Base-by-base conservation (phyloP, 176 grass and related monocot species). In the Oryza nivara region DNA sequence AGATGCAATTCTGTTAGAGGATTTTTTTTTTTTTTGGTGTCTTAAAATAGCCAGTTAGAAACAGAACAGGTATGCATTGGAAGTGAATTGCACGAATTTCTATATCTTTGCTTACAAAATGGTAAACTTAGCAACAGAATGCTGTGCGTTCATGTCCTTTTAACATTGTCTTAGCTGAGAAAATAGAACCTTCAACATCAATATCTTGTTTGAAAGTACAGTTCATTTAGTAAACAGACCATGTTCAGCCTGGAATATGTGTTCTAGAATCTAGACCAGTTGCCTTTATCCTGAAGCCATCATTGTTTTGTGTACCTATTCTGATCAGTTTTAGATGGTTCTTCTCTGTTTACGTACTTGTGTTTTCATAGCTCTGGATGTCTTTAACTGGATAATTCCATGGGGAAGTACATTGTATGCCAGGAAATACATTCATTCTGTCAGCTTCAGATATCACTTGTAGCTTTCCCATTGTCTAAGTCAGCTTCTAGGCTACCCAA, bases 281-380 rank as follows among this genome's bases (percentile, higher is more conserved):
- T 65, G 1, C 20, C 3, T 6, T 36, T 74, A 47, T 14, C 82
- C 75, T 73, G 14, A 52, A 83, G 2, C 44, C 17, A 43, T 77
- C 43, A 22, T 88, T 84, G 12, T 84, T 44, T 65, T 34, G 23
- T 12, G 19, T 84, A 15, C 26, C 0, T 67, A 26, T 74, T 13
- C 8, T 76, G 25, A 26, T 84, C 76, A 60, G 26, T 73, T 73
- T 79, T 88, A 19, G 35, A 47, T 65, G 41, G 1, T 13, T 46
- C 20, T 2, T 80, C 4, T 68, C 7, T 74, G 45, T 34, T 25
- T n/a, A 26, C 5, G 30, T 80, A 28, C 46, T 51, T 63, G 4
- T 9, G 45, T 81, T 44, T 87, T 19, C 17, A 81, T 80, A 54
- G 34, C 61, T 68, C 49, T 40, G 0, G 11, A 20, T 10, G 43